Conservation (phyloP, 2,329 filamentous ascomycete species). For the Lachnellula arida region DNA sequence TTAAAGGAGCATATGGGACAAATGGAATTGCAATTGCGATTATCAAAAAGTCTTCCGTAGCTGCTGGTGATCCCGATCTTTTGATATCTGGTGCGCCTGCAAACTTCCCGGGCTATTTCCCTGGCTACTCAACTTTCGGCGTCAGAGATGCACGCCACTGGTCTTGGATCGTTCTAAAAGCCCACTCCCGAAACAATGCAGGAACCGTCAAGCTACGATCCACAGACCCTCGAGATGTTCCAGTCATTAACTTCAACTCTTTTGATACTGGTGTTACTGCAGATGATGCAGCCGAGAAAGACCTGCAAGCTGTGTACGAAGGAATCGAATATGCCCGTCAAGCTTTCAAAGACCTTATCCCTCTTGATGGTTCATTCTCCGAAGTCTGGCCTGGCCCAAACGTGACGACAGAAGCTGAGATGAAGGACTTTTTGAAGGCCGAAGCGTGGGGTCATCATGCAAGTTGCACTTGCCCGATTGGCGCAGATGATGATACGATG, state of each 20-base stretch:
- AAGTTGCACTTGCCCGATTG: slow-evolving; percentile 35
- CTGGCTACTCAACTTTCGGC: slow-evolving; percentile 34
- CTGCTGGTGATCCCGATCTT: slow-evolving; percentile 36
- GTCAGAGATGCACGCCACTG: slow-evolving; percentile 37
- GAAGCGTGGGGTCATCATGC: slow-evolving; percentile 44
- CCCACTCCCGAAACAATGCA: slow-evolving; percentile 56
- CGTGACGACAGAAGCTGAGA: slow-evolving; percentile 38
- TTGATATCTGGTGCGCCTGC: slow-evolving; percentile 31
- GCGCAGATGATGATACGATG: slow-evolving; percentile 44
- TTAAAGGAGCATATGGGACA: slow-evolving; percentile 32
- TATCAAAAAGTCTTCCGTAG: slow-evolving; percentile 30
- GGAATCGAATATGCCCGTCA: slow-evolving; percentile 13
- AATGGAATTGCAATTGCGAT: slow-evolving; percentile 47
- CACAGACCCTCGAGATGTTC: slow-evolving; percentile 58
- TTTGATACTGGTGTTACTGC: slow-evolving; percentile 42
- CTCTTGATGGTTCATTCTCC: slow-evolving; percentile 39
- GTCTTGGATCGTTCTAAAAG: slow-evolving; percentile 46
- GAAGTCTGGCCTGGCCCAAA: slow-evolving; percentile 40
- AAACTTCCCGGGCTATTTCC: slow-evolving; percentile 40
- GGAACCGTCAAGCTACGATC: slow-evolving; percentile 59
- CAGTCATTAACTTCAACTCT: slow-evolving; percentile 59
- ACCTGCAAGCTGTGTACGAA: slow-evolving; percentile 19
- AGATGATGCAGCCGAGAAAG: slow-evolving; percentile 8
- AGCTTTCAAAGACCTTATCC: slow-evolving; percentile 38
- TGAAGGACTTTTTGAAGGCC: slow-evolving; percentile 45